Percentiles rank a stretch among this genome's conserved stretches.
Evolutionary conservation across 257 asterid genomes (phyloP).

Genomic region (Cruciata laevipes): DNA sequence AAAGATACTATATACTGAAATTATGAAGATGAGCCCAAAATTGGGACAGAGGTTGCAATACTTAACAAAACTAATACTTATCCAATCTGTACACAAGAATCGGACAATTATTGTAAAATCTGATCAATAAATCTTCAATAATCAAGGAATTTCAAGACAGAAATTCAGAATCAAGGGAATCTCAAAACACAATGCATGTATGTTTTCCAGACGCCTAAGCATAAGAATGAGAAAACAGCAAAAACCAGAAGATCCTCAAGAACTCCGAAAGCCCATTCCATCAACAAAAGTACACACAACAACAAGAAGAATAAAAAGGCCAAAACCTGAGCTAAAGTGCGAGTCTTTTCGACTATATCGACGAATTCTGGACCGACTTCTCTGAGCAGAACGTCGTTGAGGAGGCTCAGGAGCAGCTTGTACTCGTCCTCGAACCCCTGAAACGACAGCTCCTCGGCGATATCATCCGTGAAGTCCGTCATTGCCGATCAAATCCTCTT

Average conservation of each 20-base stretch:
- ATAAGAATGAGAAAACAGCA: background rate
- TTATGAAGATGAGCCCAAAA: no score
- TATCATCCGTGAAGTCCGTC: constrained; percentile 91
- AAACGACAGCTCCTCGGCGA: constrained; percentile 88
- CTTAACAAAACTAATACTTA: background rate
- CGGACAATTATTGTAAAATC: no score
- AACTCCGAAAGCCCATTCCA: background rate
- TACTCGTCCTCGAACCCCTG: constrained; percentile 93
- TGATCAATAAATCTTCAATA: background rate
- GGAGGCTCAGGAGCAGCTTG: constrained; percentile 68
- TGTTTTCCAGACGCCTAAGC: background rate
- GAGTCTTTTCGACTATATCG: constrained; percentile 73
- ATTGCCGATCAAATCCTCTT: constrained; percentile 17
- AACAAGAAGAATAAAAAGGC: constrained; percentile 9
- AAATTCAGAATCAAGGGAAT: background rate
- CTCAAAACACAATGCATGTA: constrained; percentile 21
- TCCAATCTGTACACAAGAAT: background rate
- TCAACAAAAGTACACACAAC: background rate
- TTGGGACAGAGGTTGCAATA: no score
- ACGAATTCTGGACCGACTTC: constrained; percentile 73
- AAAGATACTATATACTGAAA: no score
- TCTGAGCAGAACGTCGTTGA: constrained; percentile 75
- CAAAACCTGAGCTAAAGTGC: constrained; percentile 77
- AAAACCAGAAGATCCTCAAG: background rate
- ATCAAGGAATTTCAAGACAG: no score